Evolutionary conservation across 2,329 filamentous ascomycete genomes (phyloP), one percentile per base, ranked within the genome.

Genomic region (Fusarium armeniacum): DNA sequence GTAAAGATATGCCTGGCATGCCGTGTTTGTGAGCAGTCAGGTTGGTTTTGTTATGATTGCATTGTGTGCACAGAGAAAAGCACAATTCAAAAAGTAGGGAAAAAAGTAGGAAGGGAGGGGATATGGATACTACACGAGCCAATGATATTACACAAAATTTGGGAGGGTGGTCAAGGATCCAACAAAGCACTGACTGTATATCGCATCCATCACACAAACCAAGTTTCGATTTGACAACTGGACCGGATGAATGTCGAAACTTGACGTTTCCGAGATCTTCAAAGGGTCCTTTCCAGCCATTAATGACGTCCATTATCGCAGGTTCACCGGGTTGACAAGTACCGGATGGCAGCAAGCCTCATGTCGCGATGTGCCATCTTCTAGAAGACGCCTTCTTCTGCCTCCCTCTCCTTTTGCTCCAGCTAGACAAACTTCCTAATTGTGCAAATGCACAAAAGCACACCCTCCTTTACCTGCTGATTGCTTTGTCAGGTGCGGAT

Each of bases 361-460:
- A 18, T 18, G 9, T 26, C 24, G 43, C 33, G 49, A 50, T 41
- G 33, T 32, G 45, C 22, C 51, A 58, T 13, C 18, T 40, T 51
- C 33, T 24, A 38, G 49, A 38, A 24, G 26, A 54, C 46, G 28
- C 26, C 18, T 44, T 38, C 41, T 44, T 38, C 24, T 6, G 28
- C 18, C 22, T 15, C 13, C 12, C 20, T 22, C 51, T 41, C 33
- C 51, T 50, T 43, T 61, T 35, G 53, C 45, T 43, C 45, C 38
- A 44, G n/a, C n/a, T n/a, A n/a, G 47, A 32, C 43, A 36, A 38
- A 33, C 20, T 5, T 46, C 33, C n/a, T 11, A 43, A 22, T 61
- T 65, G 36, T 52, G 51, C 65, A 66, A 16, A 41, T 60, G 54
- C 61, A 52, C 40, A 69, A 45, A 47, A 28, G 12, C 7, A 64